A percentile compares a stretch with the other conserved stretches of the same genome.
These are phyloP conservation scores for Nicotiana benthamiana DNA, from an alignment of 257 asterid genomes.

Conservation along the genomic window DNA sequence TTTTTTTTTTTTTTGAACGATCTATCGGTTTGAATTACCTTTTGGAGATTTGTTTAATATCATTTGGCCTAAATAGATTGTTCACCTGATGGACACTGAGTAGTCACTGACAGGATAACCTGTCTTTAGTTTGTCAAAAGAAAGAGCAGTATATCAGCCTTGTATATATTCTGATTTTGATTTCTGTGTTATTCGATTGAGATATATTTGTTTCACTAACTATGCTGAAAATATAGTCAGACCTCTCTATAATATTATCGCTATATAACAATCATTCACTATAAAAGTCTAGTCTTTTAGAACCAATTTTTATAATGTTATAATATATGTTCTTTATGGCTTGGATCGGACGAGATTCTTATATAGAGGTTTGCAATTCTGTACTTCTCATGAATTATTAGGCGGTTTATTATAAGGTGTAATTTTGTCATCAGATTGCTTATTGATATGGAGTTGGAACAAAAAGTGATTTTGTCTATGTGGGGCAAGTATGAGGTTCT, in stretches of 20 bases:
- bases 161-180: not conserved
- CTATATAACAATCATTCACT: no score
- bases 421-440: not conserved
- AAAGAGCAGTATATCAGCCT: not conserved
- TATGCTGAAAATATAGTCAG: not conserved
- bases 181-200: not conserved
- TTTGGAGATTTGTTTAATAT: not conserved
- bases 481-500: not conserved
- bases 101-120: not conserved
- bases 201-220: not conserved
- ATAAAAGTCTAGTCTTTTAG: no score
- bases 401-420: not conserved
- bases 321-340: no score
- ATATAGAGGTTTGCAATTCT: no score
- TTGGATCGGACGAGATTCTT: no score
- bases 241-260: no score
- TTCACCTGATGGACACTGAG: not conserved
- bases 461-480: not conserved
- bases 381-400: not conserved
- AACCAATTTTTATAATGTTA: no score
- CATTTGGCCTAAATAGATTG: not conserved
- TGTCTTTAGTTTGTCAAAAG: not conserved
- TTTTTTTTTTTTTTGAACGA: not conserved
- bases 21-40: not conserved
- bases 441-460: not conserved